Evolutionary conservation across 2,329 filamentous ascomycete genomes (phyloP), one percentile per base, ranked within the genome.

Genomic region (Graphilbum sp.): DNA sequence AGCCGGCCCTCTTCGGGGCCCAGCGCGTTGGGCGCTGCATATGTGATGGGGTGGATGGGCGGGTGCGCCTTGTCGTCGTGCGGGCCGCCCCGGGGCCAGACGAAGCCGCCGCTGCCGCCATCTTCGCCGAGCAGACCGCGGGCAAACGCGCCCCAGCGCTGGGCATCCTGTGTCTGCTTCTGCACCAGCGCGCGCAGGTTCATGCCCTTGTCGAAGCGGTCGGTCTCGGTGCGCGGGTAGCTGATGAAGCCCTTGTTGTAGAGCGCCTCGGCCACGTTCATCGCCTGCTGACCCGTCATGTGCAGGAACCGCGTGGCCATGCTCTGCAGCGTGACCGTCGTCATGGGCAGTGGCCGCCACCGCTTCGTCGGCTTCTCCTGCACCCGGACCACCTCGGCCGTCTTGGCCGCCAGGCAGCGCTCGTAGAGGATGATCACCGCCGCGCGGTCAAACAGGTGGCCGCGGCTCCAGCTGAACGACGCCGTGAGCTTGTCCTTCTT

Each of bases 1-100:
- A 98, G 70, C 19, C 75, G 76, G 37, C 69, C 72, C 52, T 93
- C 84, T 37, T 79, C 67, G 2, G 74, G 65, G 39, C 65, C 72
- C 18, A 72, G 62, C 3, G 85, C 71, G 0, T 64, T 63, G 0
- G 77, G 69, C 1, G 71, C 69, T 6, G 79, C 84, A 52, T 83
- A 92, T n/a, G 81, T 81, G 42, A 98, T 80, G 0, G 90, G 90
- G 50, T 98, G 90, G 42, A 98, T 98, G 0, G 90, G 90, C 20
- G 90, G 90, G 59, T 98, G 90, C 1, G 90, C 90, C 57, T 94
- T 90, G 57, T 98, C 90, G 55, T 98, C 93, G 54, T 96, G 75
- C 38, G 75, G 72, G 4, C 90, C 90, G 46, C 79, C 71, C 32
- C 88, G 75, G 16, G 90, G 90, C 46, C 81, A 78, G 34, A 74